Percentiles rank a stretch among this genome's conserved stretches.
Evolutionary conservation across 345 rosid genomes (phyloP).

Genomic region (Arabis hirsuta): DNA sequence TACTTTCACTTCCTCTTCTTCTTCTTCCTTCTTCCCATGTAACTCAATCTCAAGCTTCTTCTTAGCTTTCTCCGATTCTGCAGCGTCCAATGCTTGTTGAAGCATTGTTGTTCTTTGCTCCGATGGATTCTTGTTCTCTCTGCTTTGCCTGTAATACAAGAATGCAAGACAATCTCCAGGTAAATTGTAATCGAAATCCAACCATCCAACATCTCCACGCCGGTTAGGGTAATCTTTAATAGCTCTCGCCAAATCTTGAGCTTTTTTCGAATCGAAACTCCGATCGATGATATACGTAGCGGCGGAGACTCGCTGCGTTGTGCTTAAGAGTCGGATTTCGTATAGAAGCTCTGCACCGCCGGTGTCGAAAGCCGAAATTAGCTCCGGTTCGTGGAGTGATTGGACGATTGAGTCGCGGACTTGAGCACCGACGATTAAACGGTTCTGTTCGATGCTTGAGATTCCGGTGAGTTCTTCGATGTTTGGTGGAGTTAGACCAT

Average conservation of each 20-base stretch:
- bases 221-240: constrained; percentile 86
- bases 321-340: constrained; percentile 75
- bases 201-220: constrained; percentile 68
- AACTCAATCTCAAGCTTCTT: constrained; percentile 50
- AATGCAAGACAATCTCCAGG: constrained; percentile 88
- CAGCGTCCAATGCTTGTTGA: constrained; percentile 61
- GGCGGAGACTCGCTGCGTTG: constrained; percentile 62
- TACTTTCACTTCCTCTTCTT: constrained; percentile 11
- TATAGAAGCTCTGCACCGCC: constrained; percentile 84
- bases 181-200: constrained; percentile 58
- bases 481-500: constrained; percentile 70
- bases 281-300: constrained; percentile 55
- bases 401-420: constrained; percentile 72
- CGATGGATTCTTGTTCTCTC: constrained; percentile 67
- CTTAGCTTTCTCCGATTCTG: constrained; percentile 68
- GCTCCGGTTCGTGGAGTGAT: constrained; percentile 58
- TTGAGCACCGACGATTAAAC: constrained; percentile 73
- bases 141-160: constrained; percentile 70
- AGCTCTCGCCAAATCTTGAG: constrained; percentile 77
- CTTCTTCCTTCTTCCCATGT: constrained; percentile 45
- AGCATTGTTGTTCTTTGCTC: constrained; percentile 55
- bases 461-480: constrained; percentile 84
- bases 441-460: constrained; percentile 83
- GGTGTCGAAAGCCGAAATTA: constrained; percentile 62
- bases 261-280: constrained; percentile 54